Base-by-base conservation (phyloP, 805 yeast species). In the Danielia oregonensis region DNA sequence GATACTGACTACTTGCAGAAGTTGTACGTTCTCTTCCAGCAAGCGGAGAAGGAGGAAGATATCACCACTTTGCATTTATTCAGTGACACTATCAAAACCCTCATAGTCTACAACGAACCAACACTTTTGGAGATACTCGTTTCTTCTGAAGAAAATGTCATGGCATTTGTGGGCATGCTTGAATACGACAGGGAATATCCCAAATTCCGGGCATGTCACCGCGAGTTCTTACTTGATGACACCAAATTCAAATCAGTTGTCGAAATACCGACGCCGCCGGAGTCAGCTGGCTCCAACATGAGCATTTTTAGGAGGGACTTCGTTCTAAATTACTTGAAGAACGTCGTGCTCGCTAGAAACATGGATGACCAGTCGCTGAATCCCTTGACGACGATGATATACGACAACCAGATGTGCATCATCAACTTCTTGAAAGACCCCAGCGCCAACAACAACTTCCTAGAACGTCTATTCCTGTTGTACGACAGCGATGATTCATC, bases 111-210 rank as follows among this genome's bases (percentile, higher is more conserved):
- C 59, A 86, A 85, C 50, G 96, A 89, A 31, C 44, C 54, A 5
- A 15, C 46, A 5, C 42, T 67, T 9, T 42, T 67, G 10, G 70
- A 63, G 29, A 59, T 57, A 28, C 51, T 67, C 9, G 40, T 65
- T 4, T 46, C 54, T 4, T 39, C 53, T 6, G 68, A 63, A 32
- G 52, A 51, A 7, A 61, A 57, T 25, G 51, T 64, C 7, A 29
- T 55, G 48, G 83, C 84, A 1, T 61, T 86, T 3, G 73, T 82
- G 9, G 95, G 96, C 1, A 82, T 87, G 9, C 60, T 91, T 30
- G 98, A 93, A 57, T 65, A 87, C 57, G 97, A 93, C 55, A 84
- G 93, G 0, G 95, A 86, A 37, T 86, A 74, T 49, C 96, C 96
- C 1, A 69, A 70, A 10, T 70, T 72, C 44, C 88, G 86, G 57